Percentiles rank a stretch among this genome's conserved stretches.
phyloP scores from a whole-genome alignment of 202 grass and related monocot species.

The Carex sylvatica region DNA sequence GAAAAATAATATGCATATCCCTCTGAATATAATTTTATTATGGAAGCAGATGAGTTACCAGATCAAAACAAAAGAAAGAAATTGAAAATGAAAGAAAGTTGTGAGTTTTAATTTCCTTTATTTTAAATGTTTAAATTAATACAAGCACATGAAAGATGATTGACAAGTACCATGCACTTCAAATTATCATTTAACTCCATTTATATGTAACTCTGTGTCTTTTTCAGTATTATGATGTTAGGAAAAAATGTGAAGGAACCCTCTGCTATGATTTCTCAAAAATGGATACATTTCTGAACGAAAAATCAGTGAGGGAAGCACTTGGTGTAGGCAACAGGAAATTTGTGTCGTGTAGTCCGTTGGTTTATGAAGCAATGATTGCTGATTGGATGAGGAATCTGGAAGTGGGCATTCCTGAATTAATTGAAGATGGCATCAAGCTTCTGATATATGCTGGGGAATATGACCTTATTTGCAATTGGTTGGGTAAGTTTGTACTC shows the following conservation, averaged over 20 bases:
- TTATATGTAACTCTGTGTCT: background rate
- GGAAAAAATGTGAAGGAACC: conserved; percentile 68
- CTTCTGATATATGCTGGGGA: conserved; percentile 86
- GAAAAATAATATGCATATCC: background rate
- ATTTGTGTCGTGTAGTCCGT: conserved; percentile 77
- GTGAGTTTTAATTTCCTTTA: background rate
- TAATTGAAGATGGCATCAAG: conserved; percentile 69
- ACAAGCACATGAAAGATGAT: background rate
- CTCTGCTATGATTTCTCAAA: conserved; percentile 89
- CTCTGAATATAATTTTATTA: background rate
- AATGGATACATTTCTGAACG: conserved; percentile 68
- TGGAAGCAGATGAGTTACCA: background rate
- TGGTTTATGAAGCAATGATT: conserved; percentile 75
- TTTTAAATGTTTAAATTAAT: background rate
- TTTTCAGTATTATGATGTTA: conserved; percentile 76
- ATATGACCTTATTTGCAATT: conserved; percentile 92
- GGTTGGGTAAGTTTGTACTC: conserved; percentile 58
- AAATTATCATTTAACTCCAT: background rate
- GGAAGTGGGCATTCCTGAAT: conserved; percentile 81
- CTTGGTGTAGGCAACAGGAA: conserved; percentile 77
- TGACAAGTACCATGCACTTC: background rate
- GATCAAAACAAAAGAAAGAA: background rate
- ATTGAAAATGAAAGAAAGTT: background rate
- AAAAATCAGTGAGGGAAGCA: conserved; percentile 59
- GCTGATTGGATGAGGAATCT: conserved; percentile 92